phyloP scores from a whole-genome alignment of 257 asterid species.

The Forsythia suspensa region DNA sequence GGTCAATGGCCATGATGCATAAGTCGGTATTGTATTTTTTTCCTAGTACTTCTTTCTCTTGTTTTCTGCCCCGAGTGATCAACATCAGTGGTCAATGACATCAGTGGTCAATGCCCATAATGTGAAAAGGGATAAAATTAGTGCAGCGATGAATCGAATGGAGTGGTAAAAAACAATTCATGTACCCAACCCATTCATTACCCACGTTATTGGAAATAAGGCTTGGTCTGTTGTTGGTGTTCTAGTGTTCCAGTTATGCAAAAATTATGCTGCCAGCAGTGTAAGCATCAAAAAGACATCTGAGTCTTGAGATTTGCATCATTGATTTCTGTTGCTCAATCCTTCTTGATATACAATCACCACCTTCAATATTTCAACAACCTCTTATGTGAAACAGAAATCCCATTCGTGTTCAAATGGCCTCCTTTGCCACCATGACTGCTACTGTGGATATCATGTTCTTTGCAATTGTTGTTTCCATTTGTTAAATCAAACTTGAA shows the following conservation, averaged over 20 bases:
- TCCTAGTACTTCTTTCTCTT: background rate
- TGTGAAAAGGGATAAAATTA: background rate
- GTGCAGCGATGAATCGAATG: background rate
- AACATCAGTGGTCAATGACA: background rate
- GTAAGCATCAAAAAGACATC: background rate
- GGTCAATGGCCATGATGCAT: background rate
- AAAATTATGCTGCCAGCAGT: background rate
- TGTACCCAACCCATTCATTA: background rate
- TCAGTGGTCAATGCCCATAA: background rate
- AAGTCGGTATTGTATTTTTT: constrained; percentile 11
- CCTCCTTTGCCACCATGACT: background rate
- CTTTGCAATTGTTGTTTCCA: background rate
- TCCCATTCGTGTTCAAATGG: background rate
- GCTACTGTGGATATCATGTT: background rate
- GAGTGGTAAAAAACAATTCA: background rate
- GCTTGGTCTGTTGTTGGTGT: background rate
- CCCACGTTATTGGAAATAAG: background rate
- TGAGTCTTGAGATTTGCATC: background rate
- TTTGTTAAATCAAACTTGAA: background rate
- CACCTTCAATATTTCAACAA: background rate
- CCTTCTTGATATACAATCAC: background rate
- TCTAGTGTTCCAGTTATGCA: background rate
- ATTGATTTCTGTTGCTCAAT: background rate
- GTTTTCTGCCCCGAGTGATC: constrained; percentile 6
- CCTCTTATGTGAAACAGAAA: background rate